phyloP scores from a whole-genome alignment of 352 stramenopile genomes.

The Discostella stelligera region DNA sequence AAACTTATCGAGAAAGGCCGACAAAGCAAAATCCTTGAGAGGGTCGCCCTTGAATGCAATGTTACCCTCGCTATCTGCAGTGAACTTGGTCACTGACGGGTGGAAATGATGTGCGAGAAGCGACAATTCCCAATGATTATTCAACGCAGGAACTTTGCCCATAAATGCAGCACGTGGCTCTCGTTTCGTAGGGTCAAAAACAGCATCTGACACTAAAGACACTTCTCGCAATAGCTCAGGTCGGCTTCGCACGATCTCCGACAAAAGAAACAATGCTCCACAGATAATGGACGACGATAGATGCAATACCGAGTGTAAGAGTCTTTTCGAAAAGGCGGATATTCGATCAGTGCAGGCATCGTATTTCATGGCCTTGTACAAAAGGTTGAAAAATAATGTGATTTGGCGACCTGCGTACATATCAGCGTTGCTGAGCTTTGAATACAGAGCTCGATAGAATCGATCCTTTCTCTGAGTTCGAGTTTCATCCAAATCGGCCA shows the following conservation, averaged over 20 bases:
- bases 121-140: slow-evolving; percentile 92
- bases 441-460: slow-evolving; percentile 97
- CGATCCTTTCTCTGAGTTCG: slow-evolving; percentile 86
- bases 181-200: slow-evolving; percentile 78
- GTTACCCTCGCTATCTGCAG: slow-evolving; percentile 76
- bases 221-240: slow-evolving; percentile 46
- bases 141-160: slow-evolving; percentile 50
- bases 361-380: slow-evolving; percentile 95
- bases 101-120: slow-evolving; percentile 93
- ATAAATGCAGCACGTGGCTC: slow-evolving; percentile 67
- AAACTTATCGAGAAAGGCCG: slow-evolving; percentile 98
- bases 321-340: slow-evolving; percentile 92
- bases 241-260: slow-evolving; percentile 88
- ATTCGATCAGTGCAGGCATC: slow-evolving; percentile 87
- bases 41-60: slow-evolving; percentile 94
- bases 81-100: slow-evolving; percentile 92
- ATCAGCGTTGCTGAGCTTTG: slow-evolving; percentile 89
- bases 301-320: slow-evolving; percentile 70
- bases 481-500: slow-evolving; percentile 27
- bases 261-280: slow-evolving; percentile 92
- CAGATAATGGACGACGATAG: slow-evolving; percentile 89
- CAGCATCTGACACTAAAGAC: slow-evolving; percentile 7
- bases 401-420: slow-evolving; percentile 90
- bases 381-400: slow-evolving; percentile 96
- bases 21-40: slow-evolving; percentile 94